Percentiles rank a stretch among this genome's conserved stretches.
These are phyloP conservation scores for Fusarium kyushuense DNA, from an alignment of 2,329 filamentous ascomycete species.

Conservation along the genomic window DNA sequence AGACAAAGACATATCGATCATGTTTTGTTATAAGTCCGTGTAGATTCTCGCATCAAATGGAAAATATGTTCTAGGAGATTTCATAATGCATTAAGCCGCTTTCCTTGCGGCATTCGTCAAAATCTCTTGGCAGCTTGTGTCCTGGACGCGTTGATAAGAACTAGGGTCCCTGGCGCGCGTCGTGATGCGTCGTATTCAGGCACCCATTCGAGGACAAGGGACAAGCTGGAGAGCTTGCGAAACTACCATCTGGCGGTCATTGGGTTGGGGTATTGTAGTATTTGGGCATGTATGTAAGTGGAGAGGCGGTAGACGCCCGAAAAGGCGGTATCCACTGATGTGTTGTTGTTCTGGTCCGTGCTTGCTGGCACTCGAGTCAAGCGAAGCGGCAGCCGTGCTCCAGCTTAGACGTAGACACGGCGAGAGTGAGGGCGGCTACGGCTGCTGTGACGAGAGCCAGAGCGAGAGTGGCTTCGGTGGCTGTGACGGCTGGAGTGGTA, in stretches of 20 bases:
- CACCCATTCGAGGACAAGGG: constrained; percentile 7
- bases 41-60: constrained; percentile 16
- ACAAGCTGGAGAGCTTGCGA: constrained; percentile 20
- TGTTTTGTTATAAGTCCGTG: constrained; percentile 31
- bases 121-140: constrained; percentile 3
- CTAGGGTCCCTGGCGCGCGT: constrained; percentile 5
- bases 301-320: constrained; percentile 1
- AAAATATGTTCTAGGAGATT: constrained; percentile 23
- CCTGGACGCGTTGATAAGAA: not conserved
- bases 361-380: not conserved
- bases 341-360: constrained; percentile 11
- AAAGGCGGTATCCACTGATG: constrained; percentile 2
- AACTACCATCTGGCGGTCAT: constrained; percentile 24
- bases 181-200: constrained; percentile 8
- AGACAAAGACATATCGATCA: constrained; percentile 17
- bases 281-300: constrained; percentile 23
- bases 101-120: constrained; percentile 23
- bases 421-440: constrained; percentile 63
- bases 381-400: not conserved
- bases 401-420: constrained; percentile 61
- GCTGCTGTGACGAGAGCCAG: constrained; percentile 55
- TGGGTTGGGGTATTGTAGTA: constrained; percentile 35
- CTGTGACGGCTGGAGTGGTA: constrained; percentile 56
- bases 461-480: constrained; percentile 56
- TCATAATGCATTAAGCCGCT: constrained; percentile 36